A percentile compares a stretch with the other conserved stretches of the same genome.
Conservation (phyloP, 768 basidiomycete species). For the Mycena alexandri region DNA sequence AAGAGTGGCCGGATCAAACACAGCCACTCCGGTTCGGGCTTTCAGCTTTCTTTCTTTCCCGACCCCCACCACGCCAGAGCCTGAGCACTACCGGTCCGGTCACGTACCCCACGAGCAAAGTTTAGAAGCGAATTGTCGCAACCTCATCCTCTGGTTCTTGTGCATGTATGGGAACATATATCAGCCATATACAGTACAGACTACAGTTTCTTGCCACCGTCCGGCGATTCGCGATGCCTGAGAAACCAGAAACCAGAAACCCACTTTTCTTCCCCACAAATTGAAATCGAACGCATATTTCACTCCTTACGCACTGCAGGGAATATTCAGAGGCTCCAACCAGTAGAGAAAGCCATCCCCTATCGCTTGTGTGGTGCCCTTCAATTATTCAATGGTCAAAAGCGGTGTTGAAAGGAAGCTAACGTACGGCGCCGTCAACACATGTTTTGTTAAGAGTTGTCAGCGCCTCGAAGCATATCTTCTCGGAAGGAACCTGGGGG, state of each 20-base stretch:
- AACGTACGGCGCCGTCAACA: neutral
- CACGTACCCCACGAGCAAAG: too few relatives aligned
- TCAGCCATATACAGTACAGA: conserved; percentile 7
- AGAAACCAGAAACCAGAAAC: conserved; percentile 8
- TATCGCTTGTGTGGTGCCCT: conserved; percentile 2
- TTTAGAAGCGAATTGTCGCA: too few relatives aligned
- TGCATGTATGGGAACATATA: neutral
- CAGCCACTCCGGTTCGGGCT: too few relatives aligned
- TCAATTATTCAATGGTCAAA: conserved; percentile 10
- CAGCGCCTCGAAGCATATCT: conserved; percentile 9
- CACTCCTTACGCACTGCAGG: conserved; percentile 7
- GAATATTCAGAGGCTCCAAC: neutral
- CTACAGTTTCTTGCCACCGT: conserved; percentile 1
- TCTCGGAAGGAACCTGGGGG: conserved; percentile 7
- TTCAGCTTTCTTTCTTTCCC: too few relatives aligned
- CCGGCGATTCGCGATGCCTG: conserved; percentile 3
- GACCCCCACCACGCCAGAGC: too few relatives aligned
- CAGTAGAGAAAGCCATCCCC: neutral
- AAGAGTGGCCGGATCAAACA: too few relatives aligned
- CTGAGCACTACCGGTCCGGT: too few relatives aligned
- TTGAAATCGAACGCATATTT: conserved; percentile 7
- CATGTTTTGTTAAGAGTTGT: conserved; percentile 1
- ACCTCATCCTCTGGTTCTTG: too few relatives aligned
- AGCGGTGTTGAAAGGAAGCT: conserved; percentile 6
- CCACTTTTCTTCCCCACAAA: neutral